phyloP scores from a whole-genome alignment of 805 yeast genomes.

The Teunomyces stri region DNA sequence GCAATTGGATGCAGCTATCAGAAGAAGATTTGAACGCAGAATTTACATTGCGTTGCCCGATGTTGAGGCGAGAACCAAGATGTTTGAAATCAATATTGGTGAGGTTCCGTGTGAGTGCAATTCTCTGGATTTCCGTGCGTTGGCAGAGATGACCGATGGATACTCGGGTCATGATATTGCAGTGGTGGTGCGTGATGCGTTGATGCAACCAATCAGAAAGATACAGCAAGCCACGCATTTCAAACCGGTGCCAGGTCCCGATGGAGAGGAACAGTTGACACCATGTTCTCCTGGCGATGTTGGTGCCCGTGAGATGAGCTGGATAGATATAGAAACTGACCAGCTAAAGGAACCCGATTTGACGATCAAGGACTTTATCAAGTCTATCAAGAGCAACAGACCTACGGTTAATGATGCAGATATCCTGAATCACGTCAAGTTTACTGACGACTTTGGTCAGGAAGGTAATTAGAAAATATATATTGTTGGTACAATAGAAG shows the following conservation, averaged over 20 bases:
- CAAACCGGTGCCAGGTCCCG: slow-evolving; percentile 52
- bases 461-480: slow-evolving; percentile 82
- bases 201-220: slow-evolving; percentile 96
- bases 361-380: slow-evolving; percentile 86
- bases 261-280: slow-evolving; percentile 51
- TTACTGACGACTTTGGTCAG: slow-evolving; percentile 94
- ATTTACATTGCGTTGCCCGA: slow-evolving; percentile 96
- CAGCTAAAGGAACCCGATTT: slow-evolving; percentile 88
- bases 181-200: slow-evolving; percentile 93
- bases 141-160: slow-evolving; percentile 95
- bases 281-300: slow-evolving; percentile 98
- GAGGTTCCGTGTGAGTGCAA: slow-evolving; percentile 79
- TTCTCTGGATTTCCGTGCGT: slow-evolving; percentile 66
- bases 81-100: slow-evolving; percentile 94
- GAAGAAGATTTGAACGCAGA: slow-evolving; percentile 94
- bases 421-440: slow-evolving; percentile 75
- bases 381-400: slow-evolving; percentile 85
- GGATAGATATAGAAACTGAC: slow-evolving; percentile 90
- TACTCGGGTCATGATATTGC: slow-evolving; percentile 97
- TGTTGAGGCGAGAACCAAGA: slow-evolving; percentile 81
- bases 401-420: slow-evolving; percentile 93
- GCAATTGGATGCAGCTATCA: slow-evolving; percentile 96
- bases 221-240: slow-evolving; percentile 96
- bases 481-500: not conserved
- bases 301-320: slow-evolving; percentile 82